A percentile compares a stretch with the other conserved stretches of the same genome.
phyloP scores from a whole-genome alignment of 2,329 filamentous ascomycete species.

The Reticulascus tulasneorum region DNA sequence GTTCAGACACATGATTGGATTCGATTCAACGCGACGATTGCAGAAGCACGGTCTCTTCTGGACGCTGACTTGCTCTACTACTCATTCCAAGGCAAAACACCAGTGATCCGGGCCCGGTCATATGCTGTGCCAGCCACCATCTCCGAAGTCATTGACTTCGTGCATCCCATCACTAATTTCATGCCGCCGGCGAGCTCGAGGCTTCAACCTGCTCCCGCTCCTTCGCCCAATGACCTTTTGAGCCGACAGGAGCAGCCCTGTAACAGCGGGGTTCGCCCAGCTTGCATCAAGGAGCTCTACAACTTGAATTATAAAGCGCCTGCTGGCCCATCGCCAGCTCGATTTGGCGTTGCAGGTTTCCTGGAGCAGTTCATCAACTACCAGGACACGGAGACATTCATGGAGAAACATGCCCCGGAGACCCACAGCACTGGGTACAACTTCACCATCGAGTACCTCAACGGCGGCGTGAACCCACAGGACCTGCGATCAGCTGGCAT shows the following conservation, averaged over 20 bases:
- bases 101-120: conserved; percentile 37
- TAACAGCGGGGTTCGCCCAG: conserved; percentile 24
- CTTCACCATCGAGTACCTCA: conserved; percentile 35
- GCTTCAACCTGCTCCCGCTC: background rate
- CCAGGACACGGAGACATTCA: conserved; percentile 35
- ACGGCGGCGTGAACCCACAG: conserved; percentile 42
- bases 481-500: conserved; percentile 29
- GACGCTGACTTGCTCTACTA: conserved; percentile 32
- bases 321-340: conserved; percentile 27
- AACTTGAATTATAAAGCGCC: conserved; percentile 32
- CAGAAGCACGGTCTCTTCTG: conserved; percentile 34
- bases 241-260: background rate
- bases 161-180: conserved; percentile 47
- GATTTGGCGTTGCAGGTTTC: conserved; percentile 46
- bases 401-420: conserved; percentile 29
- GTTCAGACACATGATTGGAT: conserved; percentile 36
- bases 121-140: conserved; percentile 41
- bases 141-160: conserved; percentile 35
- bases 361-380: conserved; percentile 44
- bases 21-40: conserved; percentile 35
- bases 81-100: conserved; percentile 29
- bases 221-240: no score
- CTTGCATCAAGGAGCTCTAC: conserved; percentile 41
- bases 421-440: conserved; percentile 32
- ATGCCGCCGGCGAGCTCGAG: conserved; percentile 31